Evolutionary conservation across 73 alveolate species (phyloP).

Genomic region (Paramecium sonneborni): DNA sequence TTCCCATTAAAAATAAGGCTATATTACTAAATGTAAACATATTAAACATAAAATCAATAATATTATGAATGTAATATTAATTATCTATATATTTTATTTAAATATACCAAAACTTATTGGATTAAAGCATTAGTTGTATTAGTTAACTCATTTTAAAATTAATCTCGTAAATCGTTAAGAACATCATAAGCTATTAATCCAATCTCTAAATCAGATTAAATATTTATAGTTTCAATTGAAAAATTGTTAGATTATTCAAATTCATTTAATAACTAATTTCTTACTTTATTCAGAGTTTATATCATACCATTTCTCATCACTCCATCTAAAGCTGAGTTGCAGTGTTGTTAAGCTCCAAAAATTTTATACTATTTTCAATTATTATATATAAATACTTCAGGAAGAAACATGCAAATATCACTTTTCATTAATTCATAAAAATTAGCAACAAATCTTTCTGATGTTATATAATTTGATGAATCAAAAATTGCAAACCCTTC

Average conservation of each 20-base stretch:
- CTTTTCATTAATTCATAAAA: not conserved
- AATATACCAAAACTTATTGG: not conserved
- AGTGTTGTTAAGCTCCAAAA: not conserved
- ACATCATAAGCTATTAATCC: conserved; percentile 47
- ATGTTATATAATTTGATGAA: not conserved
- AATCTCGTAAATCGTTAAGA: not conserved
- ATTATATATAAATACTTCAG: not conserved
- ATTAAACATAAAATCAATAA: not conserved
- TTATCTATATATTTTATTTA: not conserved
- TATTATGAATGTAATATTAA: not conserved
- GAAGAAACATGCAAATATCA: not conserved
- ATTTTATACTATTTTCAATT: not conserved
- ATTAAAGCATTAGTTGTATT: not conserved
- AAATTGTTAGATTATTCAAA: not conserved
- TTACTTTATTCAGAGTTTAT: not conserved
- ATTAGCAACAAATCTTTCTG: not conserved
- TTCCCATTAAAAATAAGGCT: not conserved
- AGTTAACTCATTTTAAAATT: not conserved
- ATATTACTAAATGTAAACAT: not conserved
- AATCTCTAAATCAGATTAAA: not conserved
- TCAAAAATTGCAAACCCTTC: not conserved
- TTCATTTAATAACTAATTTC: not conserved
- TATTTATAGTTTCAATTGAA: not conserved
- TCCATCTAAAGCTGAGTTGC: conserved; percentile 11
- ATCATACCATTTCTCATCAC: conserved; percentile 11